Base-by-base conservation (phyloP, 495 filamentous ascomycete species). In the Penicillium goetzii region DNA sequence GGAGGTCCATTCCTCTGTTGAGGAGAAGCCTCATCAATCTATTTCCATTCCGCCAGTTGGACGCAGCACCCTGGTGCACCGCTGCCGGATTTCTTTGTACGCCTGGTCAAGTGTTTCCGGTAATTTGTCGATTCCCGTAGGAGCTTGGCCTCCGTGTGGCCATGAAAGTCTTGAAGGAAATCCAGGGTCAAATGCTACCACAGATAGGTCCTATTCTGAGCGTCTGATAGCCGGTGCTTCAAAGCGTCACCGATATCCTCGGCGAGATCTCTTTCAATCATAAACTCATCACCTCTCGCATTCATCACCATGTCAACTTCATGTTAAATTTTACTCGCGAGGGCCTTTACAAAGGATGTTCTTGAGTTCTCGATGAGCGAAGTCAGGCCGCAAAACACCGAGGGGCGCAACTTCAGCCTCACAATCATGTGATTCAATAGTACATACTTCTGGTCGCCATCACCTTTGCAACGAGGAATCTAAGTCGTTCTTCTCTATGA, bases 261-360 rank as follows among this genome's bases (percentile, higher is more conserved):
- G 8, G 12, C 8, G 21, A 51, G 47, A 11, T 26, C 1, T 51
- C 47, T 51, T 26, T 51, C 21, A 11, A 10, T 21, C 23, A 26
- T 10, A 28, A 51, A 21, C 21, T 51, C 47, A 21, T 51, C 47
- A 2, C 28, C 47, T 28, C 21, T 50, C 1, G 47, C 55, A 4
- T 58, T 19, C 23, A 58, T 58, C 10, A 58, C 56, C 11, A 45
- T 10, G 21, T n/a, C n/a, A n/a, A n/a, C n/a, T n/a, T n/a, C n/a
- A n/a, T n/a, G n/a, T n/a, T n/a, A n/a, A n/a, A n/a, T n/a, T n/a
- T 36, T 11, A 36, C 12, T 3, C 34, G 3, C 0, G 10, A 11
- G 1, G 34, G 10, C 10, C 12, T 14, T 36, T 36, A 36, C 10
- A 36, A 12, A 36, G 8, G 12, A 36, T 7, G 10, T 11, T 36